A percentile compares a stretch with the other conserved stretches of the same genome.
These are phyloP conservation scores for Serendipita sp. DNA, from an alignment of 768 basidiomycete species.

Conservation along the genomic window DNA sequence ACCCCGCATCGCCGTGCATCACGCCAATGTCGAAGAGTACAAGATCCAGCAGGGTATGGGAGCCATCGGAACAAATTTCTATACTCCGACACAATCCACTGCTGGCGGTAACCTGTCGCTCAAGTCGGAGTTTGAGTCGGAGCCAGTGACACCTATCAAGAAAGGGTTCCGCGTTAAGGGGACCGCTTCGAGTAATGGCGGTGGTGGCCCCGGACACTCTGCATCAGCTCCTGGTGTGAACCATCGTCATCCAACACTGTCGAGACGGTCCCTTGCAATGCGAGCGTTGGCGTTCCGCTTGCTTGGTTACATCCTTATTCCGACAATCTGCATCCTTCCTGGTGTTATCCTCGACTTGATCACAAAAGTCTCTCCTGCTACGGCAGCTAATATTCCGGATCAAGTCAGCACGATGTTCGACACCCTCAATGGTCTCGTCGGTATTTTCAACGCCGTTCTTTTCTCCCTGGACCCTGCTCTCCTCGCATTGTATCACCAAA, in stretches of 20 bases:
- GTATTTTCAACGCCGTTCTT: neutral
- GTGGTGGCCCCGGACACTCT: neutral
- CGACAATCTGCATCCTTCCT: conserved; percentile 6
- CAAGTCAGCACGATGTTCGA: neutral
- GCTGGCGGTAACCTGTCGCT: neutral
- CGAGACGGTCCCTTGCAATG: conserved; percentile 4
- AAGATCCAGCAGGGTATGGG: neutral
- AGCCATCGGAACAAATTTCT: neutral
- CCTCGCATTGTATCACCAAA: neutral
- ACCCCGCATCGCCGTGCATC: neutral
- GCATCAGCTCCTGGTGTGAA: neutral
- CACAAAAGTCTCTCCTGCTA: neutral
- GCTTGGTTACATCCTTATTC: conserved; percentile 7
- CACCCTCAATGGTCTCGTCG: neutral
- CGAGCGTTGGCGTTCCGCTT: conserved; percentile 6
- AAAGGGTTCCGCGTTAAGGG: neutral
- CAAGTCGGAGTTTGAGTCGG: neutral
- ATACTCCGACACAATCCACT: neutral
- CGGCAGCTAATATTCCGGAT: neutral
- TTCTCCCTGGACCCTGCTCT: neutral
- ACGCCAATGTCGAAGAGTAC: neutral
- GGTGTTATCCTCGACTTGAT: conserved; percentile 6
- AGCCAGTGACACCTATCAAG: neutral
- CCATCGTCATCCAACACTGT: neutral
- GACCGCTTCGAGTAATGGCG: neutral